Base-by-base conservation (phyloP, 2,329 filamentous ascomycete genomes). In the Penicillium decumbens region DNA sequence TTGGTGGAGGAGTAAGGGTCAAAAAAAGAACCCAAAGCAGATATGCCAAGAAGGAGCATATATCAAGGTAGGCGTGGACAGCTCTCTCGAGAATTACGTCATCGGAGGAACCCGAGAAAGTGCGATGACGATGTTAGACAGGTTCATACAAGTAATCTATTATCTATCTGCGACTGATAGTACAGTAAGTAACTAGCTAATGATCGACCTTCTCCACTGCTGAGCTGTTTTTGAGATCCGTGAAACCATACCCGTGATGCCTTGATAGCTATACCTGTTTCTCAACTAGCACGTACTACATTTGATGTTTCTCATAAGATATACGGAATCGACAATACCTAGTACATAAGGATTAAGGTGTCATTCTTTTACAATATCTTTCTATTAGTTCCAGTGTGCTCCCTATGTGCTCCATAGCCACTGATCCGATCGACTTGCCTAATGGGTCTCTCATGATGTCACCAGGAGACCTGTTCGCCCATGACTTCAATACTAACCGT, bases 51-150 rank as follows among this genome's bases (percentile, higher is more conserved):
- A 35, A 9, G 27, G 3, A 4, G 29, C 10, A 25, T 13, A 33
- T 46, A 42, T 29, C 38, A 25, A 40, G 35, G 15, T 18, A 18
- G 15, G 15, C 15, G 15, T 13, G 15, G 44, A 40, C 47, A 56
- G 55, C 55, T 54, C 30, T 54, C 50, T 46, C 51, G 49, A 41
- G 48, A 47, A 49, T 48, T 56, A 61, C 59, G 59, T 61, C 59
- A 61, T 61, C 54, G 50, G 47, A 15, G 32, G 43, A 57, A 57
- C 47, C 50, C 39, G 53, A 53, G 37, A 57, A 35, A 61, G 38
- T 47, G 40, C 39, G 40, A 60, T 61, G 59, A 61, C 57, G 57
- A 55, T 50, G 43, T 8, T 18, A 46, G 41, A 41, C 37, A 9
- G 15, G 8, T 3, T 18, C 20, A 23, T 18, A 8, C 18, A 4